Conservation (phyloP, 345 rosid genomes). For the Euphorbia peplus region DNA sequence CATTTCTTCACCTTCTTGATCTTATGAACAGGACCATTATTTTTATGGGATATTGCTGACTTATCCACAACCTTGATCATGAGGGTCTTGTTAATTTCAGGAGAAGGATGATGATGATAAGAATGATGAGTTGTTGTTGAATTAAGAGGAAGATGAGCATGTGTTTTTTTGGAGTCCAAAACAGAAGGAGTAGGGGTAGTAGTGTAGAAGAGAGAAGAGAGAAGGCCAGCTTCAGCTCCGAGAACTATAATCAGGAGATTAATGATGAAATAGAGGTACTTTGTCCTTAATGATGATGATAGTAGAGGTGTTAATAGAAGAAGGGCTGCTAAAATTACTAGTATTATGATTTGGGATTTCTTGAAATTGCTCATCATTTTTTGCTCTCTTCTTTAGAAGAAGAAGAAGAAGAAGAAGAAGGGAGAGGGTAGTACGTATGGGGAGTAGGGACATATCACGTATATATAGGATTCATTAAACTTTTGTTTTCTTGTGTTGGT, state of each 20-base stretch:
- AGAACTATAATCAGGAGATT: constrained; percentile 59
- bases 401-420: background rate
- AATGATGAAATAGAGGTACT: constrained; percentile 51
- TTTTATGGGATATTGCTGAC: constrained; percentile 21
- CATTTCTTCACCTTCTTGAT: constrained; percentile 37
- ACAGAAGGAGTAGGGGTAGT: constrained; percentile 10
- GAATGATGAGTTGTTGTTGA: background rate
- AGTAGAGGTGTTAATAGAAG: constrained; percentile 44
- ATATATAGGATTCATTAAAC: too few species aligned
- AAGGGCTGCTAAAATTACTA: constrained; percentile 43
- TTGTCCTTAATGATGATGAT: constrained; percentile 47
- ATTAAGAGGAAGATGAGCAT: background rate
- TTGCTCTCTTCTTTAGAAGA: too few species aligned
- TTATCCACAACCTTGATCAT: constrained; percentile 30
- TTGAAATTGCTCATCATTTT: constrained; percentile 37
- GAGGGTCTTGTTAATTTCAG: constrained; percentile 16
- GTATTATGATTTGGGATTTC: constrained; percentile 43
- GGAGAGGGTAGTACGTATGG: background rate
- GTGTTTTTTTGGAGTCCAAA: constrained; percentile 20
- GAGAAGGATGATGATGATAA: background rate
- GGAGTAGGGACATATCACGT: background rate
- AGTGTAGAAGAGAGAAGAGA: constrained; percentile 37
- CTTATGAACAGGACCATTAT: background rate
- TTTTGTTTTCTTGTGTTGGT: too few species aligned
- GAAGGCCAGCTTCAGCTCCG: constrained; percentile 66